Percentiles rank a stretch among this genome's conserved stretches.
Evolutionary conservation across 768 basidiomycete genomes (phyloP).

Genomic region (Chiua virens): DNA sequence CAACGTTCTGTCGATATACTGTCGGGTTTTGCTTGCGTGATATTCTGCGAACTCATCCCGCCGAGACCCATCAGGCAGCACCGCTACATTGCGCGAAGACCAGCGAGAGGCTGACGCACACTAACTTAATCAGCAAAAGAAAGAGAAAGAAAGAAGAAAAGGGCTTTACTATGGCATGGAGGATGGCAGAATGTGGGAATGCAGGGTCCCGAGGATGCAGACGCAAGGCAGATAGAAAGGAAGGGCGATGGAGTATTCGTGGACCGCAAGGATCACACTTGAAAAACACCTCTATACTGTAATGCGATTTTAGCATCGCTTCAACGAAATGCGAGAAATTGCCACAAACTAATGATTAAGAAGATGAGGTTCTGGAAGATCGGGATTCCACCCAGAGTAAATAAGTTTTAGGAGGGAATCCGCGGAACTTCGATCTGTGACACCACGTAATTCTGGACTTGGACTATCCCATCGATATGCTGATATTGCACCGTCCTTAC

Average conservation of each 20-base stretch:
- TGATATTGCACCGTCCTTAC: conserved; percentile 1
- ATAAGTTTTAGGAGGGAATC: conserved; percentile 67
- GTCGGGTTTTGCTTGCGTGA: conserved; percentile 83
- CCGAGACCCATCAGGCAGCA: conserved; percentile 69
- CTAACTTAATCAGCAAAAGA: conserved; percentile 35
- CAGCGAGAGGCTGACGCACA: conserved; percentile 84
- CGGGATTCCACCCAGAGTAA: conserved; percentile 81
- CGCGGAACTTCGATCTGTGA: conserved; percentile 38
- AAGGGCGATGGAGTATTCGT: conserved; percentile 76
- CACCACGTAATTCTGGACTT: conserved; percentile 50
- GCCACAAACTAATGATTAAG: conserved; percentile 74
- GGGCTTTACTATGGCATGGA: conserved; percentile 81
- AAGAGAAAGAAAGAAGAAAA: conserved; percentile 1
- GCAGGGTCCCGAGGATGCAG: conserved; percentile 76
- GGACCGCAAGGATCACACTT: conserved; percentile 85
- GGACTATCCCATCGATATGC: conserved; percentile 42
- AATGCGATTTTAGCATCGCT: conserved; percentile 11
- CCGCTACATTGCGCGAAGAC: conserved; percentile 68
- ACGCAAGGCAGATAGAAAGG: conserved; percentile 77
- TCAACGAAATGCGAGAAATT: conserved; percentile 4
- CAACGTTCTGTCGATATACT: conserved; percentile 88
- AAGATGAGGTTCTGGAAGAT: conserved; percentile 72
- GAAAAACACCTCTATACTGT: conserved; percentile 85
- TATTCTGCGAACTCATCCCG: conserved; percentile 87
- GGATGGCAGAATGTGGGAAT: conserved; percentile 86